Evolutionary conservation across 208 protist genomes (phyloP), one percentile per base, ranked within the genome.

Genomic region (Jaenimonas drosophilae): DNA sequence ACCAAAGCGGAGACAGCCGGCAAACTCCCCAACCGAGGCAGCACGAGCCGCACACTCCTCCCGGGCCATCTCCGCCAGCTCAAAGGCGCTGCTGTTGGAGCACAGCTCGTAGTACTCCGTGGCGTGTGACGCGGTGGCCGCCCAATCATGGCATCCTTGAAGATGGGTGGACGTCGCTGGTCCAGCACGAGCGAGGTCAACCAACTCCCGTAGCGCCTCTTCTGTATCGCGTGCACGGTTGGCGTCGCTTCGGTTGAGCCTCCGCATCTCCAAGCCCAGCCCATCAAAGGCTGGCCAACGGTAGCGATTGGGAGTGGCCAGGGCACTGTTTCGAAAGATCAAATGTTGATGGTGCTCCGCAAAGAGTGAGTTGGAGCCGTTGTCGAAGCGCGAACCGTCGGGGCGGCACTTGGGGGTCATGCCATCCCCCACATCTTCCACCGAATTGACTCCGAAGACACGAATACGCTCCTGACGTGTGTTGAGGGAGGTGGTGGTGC

Each of bases 401-500:
- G 65, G 49, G 26, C 68, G 62, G 16, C 73, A 68, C 17, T 60
- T 48, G 16, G 74, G 64, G 9, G 64, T 71, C 17, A 54, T 42
- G 23, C 71, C 68, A 49, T 92, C 83, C 4, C 83, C 83, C 38
- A 86, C 61, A 60, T 92, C 83, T 59, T 88, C 83, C 25, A 92
- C 77, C 0, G 80, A 74, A 11, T 61, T 55, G 14, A 48, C 33
- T 16, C 85, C 85, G 64, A 93, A 93, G 42, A 62, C 56, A 19
- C 70, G 62, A 38, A 89, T 76, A 12, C 76, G 73, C 58, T 93
- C 85, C 20, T 64, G 36, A 1, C 79, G 73, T 30, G 64, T 76
- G 57, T 93, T 64, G 11, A 93, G 74, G 31, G 64, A 65, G 43
- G 69, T 41, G 6, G 40, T 25, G 28, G 85, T 72, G 57, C 78